phyloP scores from a whole-genome alignment of 345 rosid species.

The Nasturtium officinale region DNA sequence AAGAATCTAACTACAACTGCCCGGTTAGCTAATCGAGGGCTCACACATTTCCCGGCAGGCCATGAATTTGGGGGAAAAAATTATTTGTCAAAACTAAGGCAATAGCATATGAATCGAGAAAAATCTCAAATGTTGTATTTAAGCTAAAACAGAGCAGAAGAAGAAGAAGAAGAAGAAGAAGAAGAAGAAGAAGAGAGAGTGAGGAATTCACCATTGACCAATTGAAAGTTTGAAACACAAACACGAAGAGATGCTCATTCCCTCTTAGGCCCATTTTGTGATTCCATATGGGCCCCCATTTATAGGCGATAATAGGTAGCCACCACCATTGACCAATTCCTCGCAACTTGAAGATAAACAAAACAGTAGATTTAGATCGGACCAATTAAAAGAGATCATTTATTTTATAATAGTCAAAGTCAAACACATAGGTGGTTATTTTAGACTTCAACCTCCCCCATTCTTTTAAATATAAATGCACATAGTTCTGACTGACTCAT shows the following conservation, averaged over 20 bases:
- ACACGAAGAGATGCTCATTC: neutral
- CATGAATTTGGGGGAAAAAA: slow-evolving; percentile 53
- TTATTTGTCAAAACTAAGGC: neutral
- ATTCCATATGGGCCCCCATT: neutral
- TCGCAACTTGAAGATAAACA: neutral
- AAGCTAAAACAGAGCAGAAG: too few relatives aligned
- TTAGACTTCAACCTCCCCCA: neutral
- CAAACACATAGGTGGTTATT: neutral
- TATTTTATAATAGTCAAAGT: neutral
- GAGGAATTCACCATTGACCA: neutral
- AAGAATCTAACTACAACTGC: slow-evolving; percentile 46
- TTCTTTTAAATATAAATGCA: neutral
- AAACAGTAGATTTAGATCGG: neutral
- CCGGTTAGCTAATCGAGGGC: slow-evolving; percentile 54
- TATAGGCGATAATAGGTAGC: neutral
- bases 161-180: too few relatives aligned
- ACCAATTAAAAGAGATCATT: neutral
- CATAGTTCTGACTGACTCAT: neutral
- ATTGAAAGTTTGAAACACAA: too few relatives aligned
- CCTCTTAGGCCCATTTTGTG: neutral
- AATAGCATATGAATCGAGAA: too few relatives aligned
- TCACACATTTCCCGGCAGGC: slow-evolving; percentile 39
- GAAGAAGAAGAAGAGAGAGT: too few relatives aligned
- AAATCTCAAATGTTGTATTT: too few relatives aligned
- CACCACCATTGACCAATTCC: slow-evolving; percentile 10